phyloP scores from a whole-genome alignment of 2,329 filamentous ascomycete species.

The Hymenoscyphus occultus region DNA sequence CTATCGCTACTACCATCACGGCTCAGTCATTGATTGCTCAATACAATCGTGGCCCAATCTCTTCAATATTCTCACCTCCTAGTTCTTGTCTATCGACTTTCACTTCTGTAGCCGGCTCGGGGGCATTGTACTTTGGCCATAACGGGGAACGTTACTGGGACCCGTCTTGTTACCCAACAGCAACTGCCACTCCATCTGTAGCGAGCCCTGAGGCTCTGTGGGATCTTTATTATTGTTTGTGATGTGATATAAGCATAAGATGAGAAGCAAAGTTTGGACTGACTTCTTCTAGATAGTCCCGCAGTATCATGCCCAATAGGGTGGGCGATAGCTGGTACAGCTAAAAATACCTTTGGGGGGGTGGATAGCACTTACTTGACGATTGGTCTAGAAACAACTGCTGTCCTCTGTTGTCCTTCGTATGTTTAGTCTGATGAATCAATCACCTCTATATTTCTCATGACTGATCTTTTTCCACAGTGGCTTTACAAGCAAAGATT shows the following conservation, averaged over 20 bases:
- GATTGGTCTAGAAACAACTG: slow-evolving; percentile 4
- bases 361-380: not conserved
- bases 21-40: not conserved
- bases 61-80: not conserved
- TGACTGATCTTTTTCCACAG: not conserved
- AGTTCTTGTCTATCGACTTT: slow-evolving; percentile 5
- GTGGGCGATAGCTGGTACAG: not conserved
- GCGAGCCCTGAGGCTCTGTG: not conserved
- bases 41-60: slow-evolving; percentile 3
- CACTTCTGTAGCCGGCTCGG: not conserved
- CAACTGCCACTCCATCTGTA: not conserved
- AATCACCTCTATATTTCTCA: not conserved
- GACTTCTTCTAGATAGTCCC: slow-evolving; percentile 5
- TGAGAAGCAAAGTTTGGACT: not conserved
- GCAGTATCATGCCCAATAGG: slow-evolving; percentile 4
- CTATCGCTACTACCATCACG: not conserved
- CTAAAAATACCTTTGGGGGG: not conserved
- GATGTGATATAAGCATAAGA: not conserved
- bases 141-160: not conserved
- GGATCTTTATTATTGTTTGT: slow-evolving; percentile 9
- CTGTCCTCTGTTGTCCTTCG: slow-evolving; percentile 4
- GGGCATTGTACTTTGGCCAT: slow-evolving; percentile 3
- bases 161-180: slow-evolving; percentile 3
- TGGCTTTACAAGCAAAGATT: not conserved
- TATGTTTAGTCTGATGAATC: not conserved